Base-by-base conservation (phyloP, 2,329 filamentous ascomycete species). In the Xylaria sp. region DNA sequence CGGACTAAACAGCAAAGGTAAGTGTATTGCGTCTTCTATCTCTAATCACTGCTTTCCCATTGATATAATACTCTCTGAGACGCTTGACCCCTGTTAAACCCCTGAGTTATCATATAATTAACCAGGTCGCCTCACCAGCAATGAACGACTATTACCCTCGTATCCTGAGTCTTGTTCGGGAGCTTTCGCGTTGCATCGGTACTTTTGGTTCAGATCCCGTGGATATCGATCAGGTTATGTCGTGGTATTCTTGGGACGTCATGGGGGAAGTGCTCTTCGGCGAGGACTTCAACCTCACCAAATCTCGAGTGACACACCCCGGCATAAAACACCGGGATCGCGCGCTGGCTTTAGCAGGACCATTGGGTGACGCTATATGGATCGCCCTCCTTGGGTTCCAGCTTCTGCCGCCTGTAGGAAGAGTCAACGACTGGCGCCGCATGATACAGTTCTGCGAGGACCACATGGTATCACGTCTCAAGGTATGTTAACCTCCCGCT, bases 261-360 rank as follows among this genome's bases (percentile, higher is more conserved):
- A 67, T 69, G 61, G 66, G 68, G 19, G 68, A 69, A 17, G 56
- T 66, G 9, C 46, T 69, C 17, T 69, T 70, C 49, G 61, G 60
- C 9, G 49, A 66, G 38, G 57, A 66, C 37, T 70, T 65, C 37
- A 55, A 63, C 35, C 58, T 67, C 21, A 50, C 65, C 2, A 57
- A 55, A 11, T 60, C 63, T 1, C 61, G 52, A 25, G n/a, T 40
- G 15, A 61, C 55, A 37, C 57, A 63, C 35, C 64, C 65, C 12
- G 52, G 55, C 1, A 65, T 70, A 19, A 28, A 61, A 25, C 59
- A 69, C 31, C 40, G 65, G 43, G 63, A 66, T 43, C 60, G 63
- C 40, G 65, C 68, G 4, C 49, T 70, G 40, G 58, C 64, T 15
- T 25, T 69, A 3, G 62, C 67, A 2, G 64, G 64, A 2, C 68